Evolutionary conservation across 1,284 basidiomycete genomes (phyloP).

Genomic region (Coniophora puteana): DNA sequence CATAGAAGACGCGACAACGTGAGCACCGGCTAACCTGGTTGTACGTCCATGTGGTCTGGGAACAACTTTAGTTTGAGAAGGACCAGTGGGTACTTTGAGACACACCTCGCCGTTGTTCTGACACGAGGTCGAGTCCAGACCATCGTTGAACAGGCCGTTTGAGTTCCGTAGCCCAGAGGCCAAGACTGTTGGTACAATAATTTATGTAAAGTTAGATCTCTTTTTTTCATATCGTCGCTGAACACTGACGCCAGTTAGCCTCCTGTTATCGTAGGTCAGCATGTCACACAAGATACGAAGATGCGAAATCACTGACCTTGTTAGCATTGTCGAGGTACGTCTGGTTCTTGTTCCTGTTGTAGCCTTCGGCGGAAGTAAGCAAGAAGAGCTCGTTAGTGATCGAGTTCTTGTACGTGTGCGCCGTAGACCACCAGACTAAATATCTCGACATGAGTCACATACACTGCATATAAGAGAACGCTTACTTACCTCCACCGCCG

Average conservation of each 20-base stretch:
- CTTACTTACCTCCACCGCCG: constrained; percentile 18
- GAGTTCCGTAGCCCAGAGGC: constrained; percentile 47
- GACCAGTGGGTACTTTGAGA: not conserved
- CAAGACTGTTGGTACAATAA: not conserved
- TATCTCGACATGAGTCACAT: constrained; percentile 22
- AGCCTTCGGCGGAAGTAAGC: constrained; percentile 43
- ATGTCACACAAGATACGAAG: not conserved
- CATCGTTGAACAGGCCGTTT: constrained; percentile 48
- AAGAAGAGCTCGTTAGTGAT: constrained; percentile 56
- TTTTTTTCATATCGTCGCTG: no score
- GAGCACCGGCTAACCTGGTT: constrained; percentile 36
- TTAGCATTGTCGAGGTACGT: constrained; percentile 44
- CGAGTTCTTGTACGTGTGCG: constrained; percentile 53
- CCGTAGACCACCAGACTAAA: constrained; percentile 53
- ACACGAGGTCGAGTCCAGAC: constrained; percentile 36
- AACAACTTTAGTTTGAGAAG: not conserved
- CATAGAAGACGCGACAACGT: not conserved
- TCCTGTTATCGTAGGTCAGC: constrained; percentile 22
- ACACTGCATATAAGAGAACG: not conserved
- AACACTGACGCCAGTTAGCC: constrained; percentile 45
- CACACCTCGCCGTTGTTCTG: constrained; percentile 43
- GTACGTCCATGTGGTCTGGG: constrained; percentile 51
- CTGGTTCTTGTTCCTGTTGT: constrained; percentile 33
- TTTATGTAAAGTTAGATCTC: not conserved
- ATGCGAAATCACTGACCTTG: constrained; percentile 27